Percentiles rank a stretch among this genome's conserved stretches.
Conservation (phyloP, 2,329 filamentous ascomycete species). For the Parafenestella ontariensis region DNA sequence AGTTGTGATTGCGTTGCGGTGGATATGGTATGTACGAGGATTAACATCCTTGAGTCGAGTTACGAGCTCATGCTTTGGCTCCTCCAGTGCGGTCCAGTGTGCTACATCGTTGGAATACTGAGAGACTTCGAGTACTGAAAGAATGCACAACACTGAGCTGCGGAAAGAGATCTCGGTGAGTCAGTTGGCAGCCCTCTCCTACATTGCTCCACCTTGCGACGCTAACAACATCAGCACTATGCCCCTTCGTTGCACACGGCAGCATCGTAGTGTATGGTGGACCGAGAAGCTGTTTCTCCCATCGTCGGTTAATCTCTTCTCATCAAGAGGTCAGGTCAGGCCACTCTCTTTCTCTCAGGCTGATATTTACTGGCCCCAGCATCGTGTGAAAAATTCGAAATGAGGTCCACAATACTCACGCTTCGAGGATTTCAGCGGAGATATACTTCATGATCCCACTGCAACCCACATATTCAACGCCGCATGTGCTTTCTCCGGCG, state of each 20-base stretch:
- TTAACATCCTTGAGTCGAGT: too few species aligned
- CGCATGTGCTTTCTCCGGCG: slow-evolving; percentile 9
- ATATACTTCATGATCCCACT: not conserved
- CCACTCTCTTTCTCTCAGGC: not conserved
- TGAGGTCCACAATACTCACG: not conserved
- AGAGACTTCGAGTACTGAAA: too few species aligned
- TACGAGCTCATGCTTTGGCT: too few species aligned
- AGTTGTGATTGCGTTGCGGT: too few species aligned
- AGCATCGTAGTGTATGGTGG: not conserved
- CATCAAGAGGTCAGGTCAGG: not conserved
- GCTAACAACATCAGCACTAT: not conserved
- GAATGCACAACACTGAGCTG: not conserved
- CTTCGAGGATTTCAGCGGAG: not conserved
- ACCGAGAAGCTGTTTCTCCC: not conserved
- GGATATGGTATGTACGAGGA: too few species aligned
- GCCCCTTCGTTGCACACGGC: not conserved
- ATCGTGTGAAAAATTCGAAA: not conserved
- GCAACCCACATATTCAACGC: not conserved
- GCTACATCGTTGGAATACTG: too few species aligned
- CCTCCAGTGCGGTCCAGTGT: too few species aligned
- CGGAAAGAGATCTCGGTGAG: not conserved
- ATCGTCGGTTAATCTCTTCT: not conserved
- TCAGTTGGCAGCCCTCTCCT: not conserved
- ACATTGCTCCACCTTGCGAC: not conserved
- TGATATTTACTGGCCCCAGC: not conserved